Base-by-base conservation (phyloP, 2,329 filamentous ascomycete genomes). In the Alternaria sp. region DNA sequence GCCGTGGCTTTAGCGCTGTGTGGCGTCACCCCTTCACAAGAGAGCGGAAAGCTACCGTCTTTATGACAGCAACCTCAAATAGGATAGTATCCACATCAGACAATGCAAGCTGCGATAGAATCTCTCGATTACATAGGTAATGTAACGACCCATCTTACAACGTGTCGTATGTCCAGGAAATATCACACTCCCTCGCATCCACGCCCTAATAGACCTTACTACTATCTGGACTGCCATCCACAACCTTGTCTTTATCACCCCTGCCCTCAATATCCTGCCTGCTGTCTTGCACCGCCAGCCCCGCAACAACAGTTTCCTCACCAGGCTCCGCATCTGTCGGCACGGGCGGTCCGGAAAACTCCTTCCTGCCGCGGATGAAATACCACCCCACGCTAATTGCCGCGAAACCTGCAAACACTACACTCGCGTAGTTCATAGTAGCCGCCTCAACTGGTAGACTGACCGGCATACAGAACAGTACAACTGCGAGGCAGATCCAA, bases 401-500 rank as follows among this genome's bases (percentile, higher is more conserved):
- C 4, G 76, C 77, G 46, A 81, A 78, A 0, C 79, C 78, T 14
- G 76, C 79, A 63, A 80, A 81, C 0, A 81, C 79, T 3, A 79
- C 79, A 43, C 70, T 75, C 2, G 78, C 78, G 55, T 81, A 81
- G 60, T 84, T 84, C 82, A 84, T 79, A 4, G 68, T 76, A 1
- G 66, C 67, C 0, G 80, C 70, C 36, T 76, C 78, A 0, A 80
- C 79, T 0, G 82, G 80, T 12, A 84, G 62, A 45, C 75, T 79
- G 25, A 83, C 79, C 0, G 83, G 91, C 89, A 94, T 92, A 74
- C 90, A 93, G 81, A 93, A 94, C 45, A 94, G 80, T 57, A 91
- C 85, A 16, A 92, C 85, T 1, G 90, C 86, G 18, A 94, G 82
- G 32, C 82, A 77, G 59, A 93, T 92, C 91, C 91, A 94, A 40